Evolutionary conservation across 1,139 yeast genomes (phyloP), one percentile per base, ranked within the genome.

Genomic region (Candida sanyaensis): DNA sequence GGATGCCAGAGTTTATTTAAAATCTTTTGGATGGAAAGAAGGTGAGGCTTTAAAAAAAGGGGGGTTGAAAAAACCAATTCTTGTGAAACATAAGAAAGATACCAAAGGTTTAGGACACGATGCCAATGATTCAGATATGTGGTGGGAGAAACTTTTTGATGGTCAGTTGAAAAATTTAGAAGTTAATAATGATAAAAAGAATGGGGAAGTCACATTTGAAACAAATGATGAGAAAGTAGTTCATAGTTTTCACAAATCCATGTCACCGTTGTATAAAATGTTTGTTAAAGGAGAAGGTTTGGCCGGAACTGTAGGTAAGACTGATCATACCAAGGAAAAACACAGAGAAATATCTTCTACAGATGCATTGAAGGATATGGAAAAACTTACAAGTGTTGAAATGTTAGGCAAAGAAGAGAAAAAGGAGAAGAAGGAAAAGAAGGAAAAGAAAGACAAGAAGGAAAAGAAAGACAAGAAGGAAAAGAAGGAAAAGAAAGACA

Each of bases 121-220:
- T 52, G 68, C 78, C 10, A 77, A 77, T 45, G 87, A 84, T 49
- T 84, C 86, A 21, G 97, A 91, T 59, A 86, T 89, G 45, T 93
- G 99, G 99, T 93, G 99, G 99, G 98, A 93, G 57, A 78, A 87
- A 56, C 73, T 92, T 42, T 93, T 93, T 68, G 98, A 93, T 65
- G 97, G 97, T 1, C 97, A 91, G 58, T 77, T 93, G 54, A 89
- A 89, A 62, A 80, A 82, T 21, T 65, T 93, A 42, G 92, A 88
- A 49, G 93, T 91, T 6, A 71, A 62, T 29, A 62, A 59, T 11
- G 50, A 50, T 5, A 39, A 30, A 3, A 51, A 65, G 1, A 57
- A 55, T 7, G 65, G 62, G 0, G 41, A 23, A 8, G 65, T 73
- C 0, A 55, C 62, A 1, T 68, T 75, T 44, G 73, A 71, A 36